phyloP scores from a whole-genome alignment of 768 basidiomycete genomes.

The Lentinula guzmanii region DNA sequence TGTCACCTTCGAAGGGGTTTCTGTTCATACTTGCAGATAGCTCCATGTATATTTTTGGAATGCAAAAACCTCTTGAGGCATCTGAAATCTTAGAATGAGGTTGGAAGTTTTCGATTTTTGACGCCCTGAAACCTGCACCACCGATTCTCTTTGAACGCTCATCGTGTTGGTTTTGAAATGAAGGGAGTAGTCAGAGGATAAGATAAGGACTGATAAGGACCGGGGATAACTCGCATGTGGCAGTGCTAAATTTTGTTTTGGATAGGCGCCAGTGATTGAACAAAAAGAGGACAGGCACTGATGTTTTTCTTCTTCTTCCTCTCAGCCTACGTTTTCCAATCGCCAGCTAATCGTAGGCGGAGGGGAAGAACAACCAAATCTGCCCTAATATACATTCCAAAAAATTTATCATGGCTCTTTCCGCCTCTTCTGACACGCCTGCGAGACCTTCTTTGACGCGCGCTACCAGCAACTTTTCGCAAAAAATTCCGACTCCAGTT shows the following conservation, averaged over 20 bases:
- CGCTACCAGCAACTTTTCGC: constrained; percentile 31
- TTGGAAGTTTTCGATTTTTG: no score
- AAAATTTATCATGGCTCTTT: constrained; percentile 14
- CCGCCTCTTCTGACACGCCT: constrained; percentile 14
- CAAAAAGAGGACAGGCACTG: constrained; percentile 11
- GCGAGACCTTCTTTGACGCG: constrained; percentile 40
- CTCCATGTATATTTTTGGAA: no score
- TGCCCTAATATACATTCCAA: neutral
- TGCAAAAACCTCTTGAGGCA: no score
- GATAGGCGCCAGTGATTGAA: neutral
- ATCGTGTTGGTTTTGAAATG: no score
- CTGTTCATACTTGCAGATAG: no score
- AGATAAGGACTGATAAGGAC: neutral
- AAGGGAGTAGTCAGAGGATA: no score
- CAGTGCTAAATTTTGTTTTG: neutral
- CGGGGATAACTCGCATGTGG: neutral
- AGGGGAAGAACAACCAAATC: constrained; percentile 40
- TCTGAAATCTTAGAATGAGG: no score
- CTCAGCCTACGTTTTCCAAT: constrained; percentile 41
- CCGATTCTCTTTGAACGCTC: no score
- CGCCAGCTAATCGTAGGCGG: constrained; percentile 25
- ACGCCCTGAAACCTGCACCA: no score
- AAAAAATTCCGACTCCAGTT: constrained; percentile 10
- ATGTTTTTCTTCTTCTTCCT: constrained; percentile 36
- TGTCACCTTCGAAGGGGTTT: no score